phyloP scores from a whole-genome alignment of 1,284 basidiomycete genomes.

The Pisolithus thermaeus region DNA sequence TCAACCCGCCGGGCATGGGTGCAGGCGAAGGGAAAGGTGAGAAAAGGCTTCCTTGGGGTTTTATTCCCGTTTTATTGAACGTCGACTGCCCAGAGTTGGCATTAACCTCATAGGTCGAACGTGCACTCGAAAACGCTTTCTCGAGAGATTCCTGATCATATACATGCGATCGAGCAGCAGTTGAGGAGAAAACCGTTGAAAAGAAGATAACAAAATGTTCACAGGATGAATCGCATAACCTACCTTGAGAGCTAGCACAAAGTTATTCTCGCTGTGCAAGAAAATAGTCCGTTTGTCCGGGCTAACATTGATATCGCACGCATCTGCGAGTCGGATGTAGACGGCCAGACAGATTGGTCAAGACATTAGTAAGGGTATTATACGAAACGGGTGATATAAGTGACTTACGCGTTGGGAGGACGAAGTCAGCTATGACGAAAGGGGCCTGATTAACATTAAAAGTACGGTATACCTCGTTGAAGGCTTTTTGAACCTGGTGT shows the following conservation, averaged over 20 bases:
- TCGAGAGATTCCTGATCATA: constrained; percentile 50
- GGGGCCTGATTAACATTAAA: constrained; percentile 82
- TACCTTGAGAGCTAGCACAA: constrained; percentile 79
- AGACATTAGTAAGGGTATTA: background rate
- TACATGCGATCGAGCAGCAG: too few relatives aligned
- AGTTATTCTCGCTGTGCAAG: constrained; percentile 80
- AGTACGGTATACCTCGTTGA: constrained; percentile 86
- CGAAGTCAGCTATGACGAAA: constrained; percentile 80
- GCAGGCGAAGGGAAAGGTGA: background rate
- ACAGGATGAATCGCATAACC: constrained; percentile 7
- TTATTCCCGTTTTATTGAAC: constrained; percentile 3
- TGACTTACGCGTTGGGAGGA: constrained; percentile 70
- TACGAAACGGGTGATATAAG: constrained; percentile 24
- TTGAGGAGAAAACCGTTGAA: too few relatives aligned
- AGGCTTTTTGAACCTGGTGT: constrained; percentile 69
- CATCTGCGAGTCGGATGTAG: constrained; percentile 42
- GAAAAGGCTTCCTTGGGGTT: background rate
- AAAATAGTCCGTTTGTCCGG: constrained; percentile 97
- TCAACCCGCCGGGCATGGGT: background rate
- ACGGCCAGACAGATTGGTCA: background rate
- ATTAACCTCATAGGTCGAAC: constrained; percentile 65
- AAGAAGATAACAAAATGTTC: background rate
- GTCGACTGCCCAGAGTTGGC: constrained; percentile 29
- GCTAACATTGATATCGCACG: constrained; percentile 93
- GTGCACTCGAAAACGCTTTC: constrained; percentile 53